Conservation (phyloP, 108 stramenopile genomes). For the Nannochloropsis granulata region DNA sequence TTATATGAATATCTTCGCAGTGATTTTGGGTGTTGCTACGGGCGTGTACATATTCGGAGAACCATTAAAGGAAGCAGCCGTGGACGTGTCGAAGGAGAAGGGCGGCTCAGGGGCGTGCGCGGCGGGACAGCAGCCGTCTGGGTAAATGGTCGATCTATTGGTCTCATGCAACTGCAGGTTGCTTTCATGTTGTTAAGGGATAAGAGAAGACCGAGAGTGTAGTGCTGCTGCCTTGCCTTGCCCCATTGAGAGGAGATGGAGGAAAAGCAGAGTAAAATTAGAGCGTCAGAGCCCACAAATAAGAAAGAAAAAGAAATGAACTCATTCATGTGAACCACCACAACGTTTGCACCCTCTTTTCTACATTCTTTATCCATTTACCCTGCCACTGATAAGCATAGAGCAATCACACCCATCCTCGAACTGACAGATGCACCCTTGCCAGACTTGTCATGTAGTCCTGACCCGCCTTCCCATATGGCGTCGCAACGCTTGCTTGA, state of each 20-base stretch:
- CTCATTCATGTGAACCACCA: too few species aligned
- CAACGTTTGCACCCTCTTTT: too few species aligned
- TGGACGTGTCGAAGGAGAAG: background rate
- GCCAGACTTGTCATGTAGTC: conserved; percentile 27
- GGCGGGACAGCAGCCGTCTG: background rate
- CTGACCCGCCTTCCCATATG: conserved; percentile 3
- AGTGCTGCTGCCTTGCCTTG: too few species aligned
- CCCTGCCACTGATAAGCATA: too few species aligned
- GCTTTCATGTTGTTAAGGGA: too few species aligned
- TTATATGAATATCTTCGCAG: background rate
- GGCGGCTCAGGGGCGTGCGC: background rate
- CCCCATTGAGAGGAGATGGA: too few species aligned
- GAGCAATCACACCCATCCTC: conserved; percentile 2
- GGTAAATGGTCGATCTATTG: background rate
- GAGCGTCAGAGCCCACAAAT: too few species aligned
- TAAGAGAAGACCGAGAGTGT: too few species aligned
- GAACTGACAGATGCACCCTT: conserved; percentile 2
- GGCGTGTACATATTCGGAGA: background rate
- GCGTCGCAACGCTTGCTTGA: background rate
- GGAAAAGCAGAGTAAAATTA: too few species aligned
- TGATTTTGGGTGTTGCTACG: background rate
- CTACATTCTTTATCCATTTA: too few species aligned
- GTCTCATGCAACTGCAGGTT: too few species aligned
- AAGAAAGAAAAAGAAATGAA: too few species aligned
- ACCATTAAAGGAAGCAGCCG: background rate